These are phyloP conservation scores for Fusarium chaquense DNA, from an alignment of 2,329 filamentous ascomycete species.

Conservation along the genomic window DNA sequence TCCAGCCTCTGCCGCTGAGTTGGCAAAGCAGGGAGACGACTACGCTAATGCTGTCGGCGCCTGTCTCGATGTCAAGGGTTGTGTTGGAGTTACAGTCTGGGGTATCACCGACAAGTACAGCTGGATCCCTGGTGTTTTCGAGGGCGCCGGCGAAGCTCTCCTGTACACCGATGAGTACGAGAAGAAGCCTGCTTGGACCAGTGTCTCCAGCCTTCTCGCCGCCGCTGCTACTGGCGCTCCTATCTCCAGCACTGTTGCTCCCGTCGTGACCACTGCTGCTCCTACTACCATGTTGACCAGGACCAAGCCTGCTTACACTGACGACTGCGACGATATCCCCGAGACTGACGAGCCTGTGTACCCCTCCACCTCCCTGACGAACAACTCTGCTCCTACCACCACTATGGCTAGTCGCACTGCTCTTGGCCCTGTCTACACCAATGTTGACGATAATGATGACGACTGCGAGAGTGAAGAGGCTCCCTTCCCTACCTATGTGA, in stretches of 20 bases:
- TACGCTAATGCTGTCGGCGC: constrained; percentile 57
- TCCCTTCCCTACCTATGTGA: constrained; percentile 30
- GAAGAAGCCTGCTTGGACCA: constrained; percentile 57
- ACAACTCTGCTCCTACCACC: constrained; percentile 32
- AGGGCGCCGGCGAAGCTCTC: constrained; percentile 56
- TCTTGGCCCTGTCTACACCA: constrained; percentile 20
- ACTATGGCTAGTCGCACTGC: constrained; percentile 36
- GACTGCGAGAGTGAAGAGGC: constrained; percentile 24
- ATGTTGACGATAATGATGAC: constrained; percentile 28
- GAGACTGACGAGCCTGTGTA: constrained; percentile 17
- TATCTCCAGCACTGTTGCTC: constrained; percentile 5
- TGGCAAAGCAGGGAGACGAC: constrained; percentile 61
- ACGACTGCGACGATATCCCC: not conserved
- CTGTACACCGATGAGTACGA: constrained; percentile 54
- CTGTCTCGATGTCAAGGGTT: constrained; percentile 54
- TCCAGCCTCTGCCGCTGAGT: constrained; percentile 56
- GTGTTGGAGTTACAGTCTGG: constrained; percentile 61
- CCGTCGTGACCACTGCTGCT: constrained; percentile 17
- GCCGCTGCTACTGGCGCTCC: constrained; percentile 40
- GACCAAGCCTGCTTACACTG: constrained; percentile 25
- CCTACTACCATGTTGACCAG: constrained; percentile 22
- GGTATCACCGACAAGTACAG: constrained; percentile 56
- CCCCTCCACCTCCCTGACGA: constrained; percentile 22
- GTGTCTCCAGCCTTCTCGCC: constrained; percentile 52
- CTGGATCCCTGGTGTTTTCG: constrained; percentile 56